Evolutionary conservation across 1,139 yeast genomes (phyloP), one percentile per base, ranked within the genome.

Genomic region (Geotrichum reessii): DNA sequence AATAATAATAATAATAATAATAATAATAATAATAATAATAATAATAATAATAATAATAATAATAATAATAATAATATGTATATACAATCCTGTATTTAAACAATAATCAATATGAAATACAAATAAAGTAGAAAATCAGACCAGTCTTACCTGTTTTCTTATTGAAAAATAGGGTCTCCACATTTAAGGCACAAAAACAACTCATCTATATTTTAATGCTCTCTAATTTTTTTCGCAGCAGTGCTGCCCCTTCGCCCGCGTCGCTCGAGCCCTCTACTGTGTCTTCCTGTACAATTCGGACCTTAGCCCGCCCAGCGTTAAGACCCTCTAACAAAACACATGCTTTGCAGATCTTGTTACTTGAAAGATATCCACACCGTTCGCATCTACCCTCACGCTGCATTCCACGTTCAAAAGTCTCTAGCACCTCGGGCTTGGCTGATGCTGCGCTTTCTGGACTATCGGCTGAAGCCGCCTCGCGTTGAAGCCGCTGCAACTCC

Each of bases 321-420:
- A 95, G 79, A 0, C 97, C 97, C 61, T 88, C 91, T 53, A 95
- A 75, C 47, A 93, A 76, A 63, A 88, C 82, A 74, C 99, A 93
- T 0, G 99, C 99, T 73, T 93, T 93, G 74, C 99, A 93, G 12
- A 91, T 81, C 66, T 76, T 81, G 70, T 93, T 93, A 63, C 95
- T 87, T 0, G 98, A 88, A 50, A 95, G 75, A 69, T 93, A 93
- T 0, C 98, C 97, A 74, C 99, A 93, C 63, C 85, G 83, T 64
- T 85, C 90, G 74, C 99, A 93, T 22, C 70, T 63, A 2, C 73
- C 71, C 21, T 64, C 65, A 14, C 59, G 57, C 50, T 61, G 55
- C 21, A 52, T 56, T 1, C 42, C 57, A 1, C 24, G 65, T 60
- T 54, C 62, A 28, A 62, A 62, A 2, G 52, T 55, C 12, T 50